A percentile compares a stretch with the other conserved stretches of the same genome.
These are phyloP conservation scores for Psilocybe cubensis DNA, from an alignment of 768 basidiomycete species.

Conservation along the genomic window DNA sequence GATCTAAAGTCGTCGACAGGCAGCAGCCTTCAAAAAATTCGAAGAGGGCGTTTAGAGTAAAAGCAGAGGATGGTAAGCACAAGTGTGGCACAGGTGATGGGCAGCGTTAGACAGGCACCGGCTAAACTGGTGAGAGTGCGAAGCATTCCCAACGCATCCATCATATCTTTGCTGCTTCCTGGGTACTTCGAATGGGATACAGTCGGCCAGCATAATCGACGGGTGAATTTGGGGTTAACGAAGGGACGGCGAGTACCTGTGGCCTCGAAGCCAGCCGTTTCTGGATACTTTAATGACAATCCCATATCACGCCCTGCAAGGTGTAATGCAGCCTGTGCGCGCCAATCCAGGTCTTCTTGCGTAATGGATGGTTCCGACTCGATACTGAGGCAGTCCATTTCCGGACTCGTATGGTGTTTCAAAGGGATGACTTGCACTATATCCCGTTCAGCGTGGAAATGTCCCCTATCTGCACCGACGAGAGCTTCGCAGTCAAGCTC, in stretches of 20 bases:
- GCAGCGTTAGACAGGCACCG: conserved; percentile 33
- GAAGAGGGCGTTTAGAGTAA: conserved; percentile 40
- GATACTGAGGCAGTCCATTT: neutral
- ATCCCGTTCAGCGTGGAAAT: conserved; percentile 13
- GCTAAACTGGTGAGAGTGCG: conserved; percentile 26
- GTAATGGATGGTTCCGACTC: neutral
- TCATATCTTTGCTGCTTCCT: conserved; percentile 5
- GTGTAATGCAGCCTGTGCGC: conserved; percentile 23
- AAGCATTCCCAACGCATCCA: conserved; percentile 12
- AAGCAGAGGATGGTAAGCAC: conserved; percentile 43
- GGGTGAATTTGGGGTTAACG: conserved; percentile 7
- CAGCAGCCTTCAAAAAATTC: conserved; percentile 30
- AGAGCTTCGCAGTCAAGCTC: conserved; percentile 47
- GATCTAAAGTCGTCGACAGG: neutral
- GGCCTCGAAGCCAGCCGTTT: conserved; percentile 20
- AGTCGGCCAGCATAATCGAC: conserved; percentile 15
- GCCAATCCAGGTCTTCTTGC: conserved; percentile 16
- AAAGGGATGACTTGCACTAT: conserved; percentile 15
- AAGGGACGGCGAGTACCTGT: conserved; percentile 9
- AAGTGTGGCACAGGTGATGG: conserved; percentile 38
- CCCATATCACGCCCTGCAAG: conserved; percentile 36
- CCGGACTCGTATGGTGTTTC: conserved; percentile 1
- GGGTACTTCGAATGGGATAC: conserved; percentile 5
- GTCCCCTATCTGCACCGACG: conserved; percentile 18
- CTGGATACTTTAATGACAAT: conserved; percentile 30